A percentile compares a stretch with the other conserved stretches of the same genome.
These are phyloP conservation scores for Ashbya aceris DNA, from an alignment of 1,139 yeast species.

Conservation along the genomic window DNA sequence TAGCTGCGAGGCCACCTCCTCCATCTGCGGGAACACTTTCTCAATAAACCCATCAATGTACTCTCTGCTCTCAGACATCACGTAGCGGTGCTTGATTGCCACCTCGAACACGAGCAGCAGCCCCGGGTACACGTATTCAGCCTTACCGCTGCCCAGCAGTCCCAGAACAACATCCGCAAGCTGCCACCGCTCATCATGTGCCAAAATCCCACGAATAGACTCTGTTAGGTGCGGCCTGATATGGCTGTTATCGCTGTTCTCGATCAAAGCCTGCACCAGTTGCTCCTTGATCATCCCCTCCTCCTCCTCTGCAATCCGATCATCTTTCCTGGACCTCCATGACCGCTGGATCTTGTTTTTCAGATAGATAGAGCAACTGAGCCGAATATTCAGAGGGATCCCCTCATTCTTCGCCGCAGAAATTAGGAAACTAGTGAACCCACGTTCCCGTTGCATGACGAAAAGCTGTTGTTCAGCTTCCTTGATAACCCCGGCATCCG, in stretches of 20 bases:
- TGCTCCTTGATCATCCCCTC: conserved; percentile 44
- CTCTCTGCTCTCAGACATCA: conserved; percentile 38
- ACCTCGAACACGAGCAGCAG: conserved; percentile 48
- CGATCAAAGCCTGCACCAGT: conserved; percentile 40
- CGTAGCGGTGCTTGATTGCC: conserved; percentile 51
- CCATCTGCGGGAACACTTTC: conserved; percentile 49
- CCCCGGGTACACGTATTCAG: conserved; percentile 49
- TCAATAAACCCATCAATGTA: conserved; percentile 40
- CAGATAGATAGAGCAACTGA: conserved; percentile 58
- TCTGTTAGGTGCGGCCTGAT: conserved; percentile 57
- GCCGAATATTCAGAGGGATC: conserved; percentile 41
- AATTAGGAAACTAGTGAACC: conserved; percentile 50
- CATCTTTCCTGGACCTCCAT: conserved; percentile 41
- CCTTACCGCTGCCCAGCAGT: conserved; percentile 39
- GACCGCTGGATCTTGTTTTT: conserved; percentile 52
- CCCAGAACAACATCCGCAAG: conserved; percentile 29
- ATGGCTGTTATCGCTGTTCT: conserved; percentile 33
- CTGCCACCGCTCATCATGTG: conserved; percentile 37
- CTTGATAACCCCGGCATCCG: conserved; percentile 53
- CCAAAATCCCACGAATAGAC: conserved; percentile 54
- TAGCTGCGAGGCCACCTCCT: conserved; percentile 39
- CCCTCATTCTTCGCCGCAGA: conserved; percentile 43
- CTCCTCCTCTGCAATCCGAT: conserved; percentile 41
- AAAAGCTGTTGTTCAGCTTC: conserved; percentile 62
- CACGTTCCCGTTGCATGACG: conserved; percentile 45